phyloP scores from a whole-genome alignment of 164 flowering plant genomes.

The Akebia trifoliata region DNA sequence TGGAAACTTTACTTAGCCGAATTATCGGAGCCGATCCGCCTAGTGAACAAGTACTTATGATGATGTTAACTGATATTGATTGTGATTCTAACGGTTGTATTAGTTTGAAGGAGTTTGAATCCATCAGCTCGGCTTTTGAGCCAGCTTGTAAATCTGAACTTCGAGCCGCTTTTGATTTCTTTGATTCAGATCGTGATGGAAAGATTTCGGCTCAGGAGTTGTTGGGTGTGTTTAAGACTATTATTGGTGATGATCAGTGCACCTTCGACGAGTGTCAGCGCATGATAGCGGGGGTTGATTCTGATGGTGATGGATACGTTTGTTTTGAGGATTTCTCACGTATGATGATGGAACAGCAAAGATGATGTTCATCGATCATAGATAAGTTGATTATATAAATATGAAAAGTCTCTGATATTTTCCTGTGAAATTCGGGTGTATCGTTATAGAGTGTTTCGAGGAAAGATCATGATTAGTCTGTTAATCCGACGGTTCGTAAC shows the following conservation, averaged over 20 bases:
- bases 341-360: no score
- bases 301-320: constrained; percentile 74
- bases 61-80: constrained; percentile 56
- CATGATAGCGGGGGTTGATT: constrained; percentile 69
- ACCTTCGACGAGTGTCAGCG: constrained; percentile 75
- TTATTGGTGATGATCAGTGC: constrained; percentile 73
- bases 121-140: constrained; percentile 47
- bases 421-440: no score
- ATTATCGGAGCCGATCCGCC: constrained; percentile 40
- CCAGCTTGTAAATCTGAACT: constrained; percentile 52
- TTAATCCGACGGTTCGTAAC: no score
- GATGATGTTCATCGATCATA: no score
- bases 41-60: constrained; percentile 36
- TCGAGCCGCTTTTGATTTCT: constrained; percentile 52
- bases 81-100: constrained; percentile 52
- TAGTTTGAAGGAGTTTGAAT: constrained; percentile 47
- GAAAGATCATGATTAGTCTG: no score
- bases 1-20: constrained; percentile 40
- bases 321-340: constrained; percentile 70
- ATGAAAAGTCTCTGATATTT: no score
- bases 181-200: constrained; percentile 73
- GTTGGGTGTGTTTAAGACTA: constrained; percentile 29
- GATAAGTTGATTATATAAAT: no score
- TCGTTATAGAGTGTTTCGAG: no score
- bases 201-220: constrained; percentile 85